Evolutionary conservation across 176 grass and related monocot species (phyloP).

Genomic region (Puya raimondii): DNA sequence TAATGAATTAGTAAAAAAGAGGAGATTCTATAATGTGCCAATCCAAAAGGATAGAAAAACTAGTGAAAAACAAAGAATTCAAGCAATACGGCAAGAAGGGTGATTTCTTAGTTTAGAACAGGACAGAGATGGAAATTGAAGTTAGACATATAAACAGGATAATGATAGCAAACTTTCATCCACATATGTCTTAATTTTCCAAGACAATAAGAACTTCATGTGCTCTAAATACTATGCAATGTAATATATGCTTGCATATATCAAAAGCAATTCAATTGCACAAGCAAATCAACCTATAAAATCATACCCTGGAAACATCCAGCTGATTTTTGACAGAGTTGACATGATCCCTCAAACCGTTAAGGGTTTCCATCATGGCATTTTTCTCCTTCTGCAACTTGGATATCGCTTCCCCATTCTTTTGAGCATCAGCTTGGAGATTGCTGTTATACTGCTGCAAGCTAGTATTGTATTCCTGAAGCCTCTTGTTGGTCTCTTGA

Average conservation of each 20-base stretch:
- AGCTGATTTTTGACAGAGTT: constrained; percentile 21
- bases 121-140: no score
- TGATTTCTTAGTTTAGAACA: no score
- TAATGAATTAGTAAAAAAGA: neutral
- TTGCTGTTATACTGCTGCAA: constrained; percentile 27
- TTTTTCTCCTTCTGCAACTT: constrained; percentile 25
- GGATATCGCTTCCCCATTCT: constrained; percentile 17
- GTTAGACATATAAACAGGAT: no score
- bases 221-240: no score
- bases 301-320: constrained; percentile 19
- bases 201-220: no score
- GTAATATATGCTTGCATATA: no score
- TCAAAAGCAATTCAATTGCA: no score
- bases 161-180: no score
- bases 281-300: neutral
- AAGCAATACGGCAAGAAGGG: no score
- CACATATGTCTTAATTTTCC: no score
- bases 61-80: no score
- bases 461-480: constrained; percentile 25
- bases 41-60: neutral
- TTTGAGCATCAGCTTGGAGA: constrained; percentile 18
- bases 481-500: constrained; percentile 22
- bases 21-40: neutral
- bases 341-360: constrained; percentile 10
- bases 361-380: constrained; percentile 24